phyloP scores from a whole-genome alignment of 2,329 filamentous ascomycete genomes.

The Pochonia chlamydosporia region DNA sequence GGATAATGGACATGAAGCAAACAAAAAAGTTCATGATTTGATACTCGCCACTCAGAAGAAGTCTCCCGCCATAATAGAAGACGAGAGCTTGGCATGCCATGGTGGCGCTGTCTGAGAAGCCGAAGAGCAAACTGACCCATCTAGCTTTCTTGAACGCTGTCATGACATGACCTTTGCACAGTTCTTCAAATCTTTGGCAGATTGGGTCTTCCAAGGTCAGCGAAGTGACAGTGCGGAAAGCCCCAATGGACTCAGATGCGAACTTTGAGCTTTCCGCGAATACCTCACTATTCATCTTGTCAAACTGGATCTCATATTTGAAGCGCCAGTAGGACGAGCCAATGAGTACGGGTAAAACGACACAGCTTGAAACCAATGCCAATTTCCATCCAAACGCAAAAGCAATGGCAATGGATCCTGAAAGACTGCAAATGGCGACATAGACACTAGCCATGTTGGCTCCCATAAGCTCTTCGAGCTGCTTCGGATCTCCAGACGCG shows the following conservation, averaged over 20 bases:
- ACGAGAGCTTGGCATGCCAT: conserved; percentile 58
- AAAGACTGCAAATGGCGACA: conserved; percentile 58
- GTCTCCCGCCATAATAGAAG: conserved; percentile 61
- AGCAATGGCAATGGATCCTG: conserved; percentile 59
- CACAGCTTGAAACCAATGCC: conserved; percentile 59
- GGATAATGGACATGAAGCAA: conserved; percentile 60
- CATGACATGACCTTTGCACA: conserved; percentile 54
- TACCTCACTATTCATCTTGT: conserved; percentile 60
- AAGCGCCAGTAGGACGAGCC: conserved; percentile 44
- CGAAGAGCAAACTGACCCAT: conserved; percentile 59
- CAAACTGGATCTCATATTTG: conserved; percentile 59
- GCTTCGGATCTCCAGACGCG: conserved; percentile 50
- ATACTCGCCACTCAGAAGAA: conserved; percentile 48
- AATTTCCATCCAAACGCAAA: conserved; percentile 76
- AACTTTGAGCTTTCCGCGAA: conserved; percentile 70
- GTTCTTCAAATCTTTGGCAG: conserved; percentile 50
- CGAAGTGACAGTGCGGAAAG: conserved; percentile 66
- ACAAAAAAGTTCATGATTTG: conserved; percentile 42
- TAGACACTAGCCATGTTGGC: conserved; percentile 58
- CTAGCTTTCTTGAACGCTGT: conserved; percentile 56
- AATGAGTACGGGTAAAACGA: conserved; percentile 48
- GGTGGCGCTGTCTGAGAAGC: conserved; percentile 61
- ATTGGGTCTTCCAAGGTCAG: conserved; percentile 66
- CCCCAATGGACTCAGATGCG: conserved; percentile 66
- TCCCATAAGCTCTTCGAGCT: conserved; percentile 57